Percentiles rank a stretch among this genome's conserved stretches.
Conservation (phyloP, 495 filamentous ascomycete species). For the Lasiosphaeria hispida region DNA sequence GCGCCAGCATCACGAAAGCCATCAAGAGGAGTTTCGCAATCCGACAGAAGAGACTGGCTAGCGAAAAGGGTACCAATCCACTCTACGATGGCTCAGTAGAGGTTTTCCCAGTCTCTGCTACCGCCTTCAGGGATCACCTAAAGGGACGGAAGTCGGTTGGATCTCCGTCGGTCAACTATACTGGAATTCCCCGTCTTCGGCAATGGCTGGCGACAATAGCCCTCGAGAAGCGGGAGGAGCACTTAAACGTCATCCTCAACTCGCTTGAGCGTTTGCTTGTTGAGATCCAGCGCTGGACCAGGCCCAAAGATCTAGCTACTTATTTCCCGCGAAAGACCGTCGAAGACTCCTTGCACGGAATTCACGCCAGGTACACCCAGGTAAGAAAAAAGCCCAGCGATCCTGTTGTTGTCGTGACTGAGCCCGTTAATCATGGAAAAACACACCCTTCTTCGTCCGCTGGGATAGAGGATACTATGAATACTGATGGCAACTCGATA, state of each 20-base stretch:
- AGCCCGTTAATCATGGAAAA: no score
- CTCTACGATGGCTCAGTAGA: conserved; percentile 4
- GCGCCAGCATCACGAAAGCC: no score
- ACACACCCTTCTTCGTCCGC: no score
- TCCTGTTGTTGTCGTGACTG: no score
- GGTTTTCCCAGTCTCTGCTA: conserved; percentile 16
- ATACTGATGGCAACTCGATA: no score
- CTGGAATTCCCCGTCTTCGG: conserved; percentile 22
- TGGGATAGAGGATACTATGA: no score
- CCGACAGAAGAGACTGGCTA: conserved; percentile 6
- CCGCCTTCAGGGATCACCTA: conserved; percentile 18
- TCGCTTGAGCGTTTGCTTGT: conserved; percentile 13
- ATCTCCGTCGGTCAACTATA: conserved; percentile 21
- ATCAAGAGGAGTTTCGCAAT: no score
- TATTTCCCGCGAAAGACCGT: not conserved
- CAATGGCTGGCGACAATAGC: conserved; percentile 22
- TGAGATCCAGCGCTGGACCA: conserved; percentile 20
- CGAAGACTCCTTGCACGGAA: not conserved
- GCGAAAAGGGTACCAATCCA: not conserved
- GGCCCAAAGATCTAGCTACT: conserved; percentile 9
- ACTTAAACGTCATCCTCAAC: conserved; percentile 17
- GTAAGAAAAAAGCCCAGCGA: no score
- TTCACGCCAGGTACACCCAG: not conserved
- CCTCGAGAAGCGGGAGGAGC: conserved; percentile 14
- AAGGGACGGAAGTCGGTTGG: conserved; percentile 11